These are phyloP conservation scores for Erythrophleum fordii DNA, from an alignment of 306 rosid species.

Conservation along the genomic window DNA sequence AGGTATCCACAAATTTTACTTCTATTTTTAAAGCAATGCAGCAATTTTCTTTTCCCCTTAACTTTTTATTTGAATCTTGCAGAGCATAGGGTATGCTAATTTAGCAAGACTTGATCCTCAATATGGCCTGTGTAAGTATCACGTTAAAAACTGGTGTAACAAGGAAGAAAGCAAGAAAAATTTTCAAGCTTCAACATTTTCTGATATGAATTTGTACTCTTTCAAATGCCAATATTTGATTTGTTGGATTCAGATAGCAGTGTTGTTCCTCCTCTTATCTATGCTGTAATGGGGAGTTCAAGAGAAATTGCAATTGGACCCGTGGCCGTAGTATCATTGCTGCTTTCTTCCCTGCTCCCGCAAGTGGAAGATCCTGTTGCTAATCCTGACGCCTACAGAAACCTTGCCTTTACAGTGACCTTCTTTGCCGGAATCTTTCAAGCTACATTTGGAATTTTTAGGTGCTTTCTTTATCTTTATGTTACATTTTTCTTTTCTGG, in stretches of 20 bases:
- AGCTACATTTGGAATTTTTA: constrained; percentile 72
- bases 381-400: constrained; percentile 69
- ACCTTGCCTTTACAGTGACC: constrained; percentile 70
- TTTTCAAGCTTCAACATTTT: not conserved
- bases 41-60: not conserved
- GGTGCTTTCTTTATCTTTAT: constrained; percentile 46
- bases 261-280: constrained; percentile 86
- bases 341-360: constrained; percentile 63
- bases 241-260: constrained; percentile 68
- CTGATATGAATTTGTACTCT: not conserved
- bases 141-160: not conserved
- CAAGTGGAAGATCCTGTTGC: constrained; percentile 71
- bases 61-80: constrained; percentile 31
- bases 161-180: not conserved
- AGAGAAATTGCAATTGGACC: constrained; percentile 96
- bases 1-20: constrained; percentile 47
- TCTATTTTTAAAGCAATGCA: not conserved
- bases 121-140: constrained; percentile 80
- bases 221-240: not conserved
- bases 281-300: constrained; percentile 93
- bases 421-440: constrained; percentile 91
- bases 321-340: constrained; percentile 89
- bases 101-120: constrained; percentile 89
- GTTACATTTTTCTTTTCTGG: constrained; percentile 52
- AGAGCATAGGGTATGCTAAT: constrained; percentile 95